Base-by-base conservation (phyloP, 768 basidiomycete species). In the Ramaria rubella region DNA sequence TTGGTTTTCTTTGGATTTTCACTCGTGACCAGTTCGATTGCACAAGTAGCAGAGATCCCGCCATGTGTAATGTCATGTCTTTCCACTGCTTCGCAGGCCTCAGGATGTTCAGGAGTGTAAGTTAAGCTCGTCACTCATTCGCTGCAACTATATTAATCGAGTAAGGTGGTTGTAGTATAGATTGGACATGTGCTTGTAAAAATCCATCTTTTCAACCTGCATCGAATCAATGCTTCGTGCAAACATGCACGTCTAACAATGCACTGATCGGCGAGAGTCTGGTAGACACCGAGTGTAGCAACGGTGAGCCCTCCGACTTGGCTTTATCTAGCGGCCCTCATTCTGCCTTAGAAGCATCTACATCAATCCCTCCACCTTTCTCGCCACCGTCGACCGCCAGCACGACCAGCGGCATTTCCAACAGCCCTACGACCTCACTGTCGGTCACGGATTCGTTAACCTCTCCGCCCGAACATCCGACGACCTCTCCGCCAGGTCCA, bases 301-400 rank as follows among this genome's bases (percentile, higher is more conserved):
- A 34, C 23, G 14, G 55, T 56, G 36, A 30, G 55, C n/a, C 1
- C 38, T 21, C 15, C 36, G 19, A 15, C 36, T 52, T 3, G 14
- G 12, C 23, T 3, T 30, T 31, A 34, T 48, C 29, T 48, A n/a
- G 31, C 31, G 23, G 5, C 11, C 14, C 43, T 43, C 7, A 29
- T 12, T 24, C 36, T 14, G 8, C 11, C 17, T 24, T 40, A 29
- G 52, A 29, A 26, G 12, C 52, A 17, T 54, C 34, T 6, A 42
- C 52, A 14, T 26, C 52, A 40, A 40, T 56, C 26, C 55, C 30
- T 12, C 45, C 55, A 29, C 43, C 55, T 19, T 56, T 49, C 29
- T 46, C 45, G 17, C 43, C 55, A 11, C 27, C 49, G 49, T n/a
- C 30, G 5, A n/a, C n/a, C n/a, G n/a, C n/a, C n/a, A n/a, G n/a